Percentiles rank a stretch among this genome's conserved stretches.
Conservation (phyloP, 176 grass and related monocot genomes). For the Cymbopogon citratus region DNA sequence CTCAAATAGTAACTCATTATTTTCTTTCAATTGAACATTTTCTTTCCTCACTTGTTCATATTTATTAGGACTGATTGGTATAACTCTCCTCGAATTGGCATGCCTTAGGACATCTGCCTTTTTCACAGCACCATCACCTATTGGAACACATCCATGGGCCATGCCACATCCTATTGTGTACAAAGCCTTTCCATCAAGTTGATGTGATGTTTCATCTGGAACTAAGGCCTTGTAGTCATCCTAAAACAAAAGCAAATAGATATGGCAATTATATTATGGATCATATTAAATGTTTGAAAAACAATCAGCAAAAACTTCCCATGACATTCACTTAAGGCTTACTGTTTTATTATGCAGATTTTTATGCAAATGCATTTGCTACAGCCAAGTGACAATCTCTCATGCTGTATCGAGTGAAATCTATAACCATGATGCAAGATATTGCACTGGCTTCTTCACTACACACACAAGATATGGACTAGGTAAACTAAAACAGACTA, state of each 20-base stretch:
- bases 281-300: too few species aligned
- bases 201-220: background rate
- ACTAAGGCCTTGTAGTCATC: background rate
- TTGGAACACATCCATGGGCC: background rate
- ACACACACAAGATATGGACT: too few species aligned
- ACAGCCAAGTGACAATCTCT: too few species aligned
- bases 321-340: too few species aligned
- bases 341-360: too few species aligned
- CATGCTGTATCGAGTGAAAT: too few species aligned
- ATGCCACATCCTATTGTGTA: background rate
- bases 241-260: background rate
- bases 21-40: background rate
- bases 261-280: background rate
- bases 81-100: background rate
- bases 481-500: too few species aligned
- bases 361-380: too few species aligned
- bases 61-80: too few species aligned
- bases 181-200: background rate
- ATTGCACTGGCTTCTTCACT: too few species aligned
- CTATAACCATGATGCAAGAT: too few species aligned
- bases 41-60: background rate
- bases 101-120: background rate
- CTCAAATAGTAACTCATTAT: background rate
- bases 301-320: too few species aligned
- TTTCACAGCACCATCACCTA: background rate